Conservation (phyloP, 371 early-diverging fungal genomes). For the Thermomucor indicae-seudaticae region DNA sequence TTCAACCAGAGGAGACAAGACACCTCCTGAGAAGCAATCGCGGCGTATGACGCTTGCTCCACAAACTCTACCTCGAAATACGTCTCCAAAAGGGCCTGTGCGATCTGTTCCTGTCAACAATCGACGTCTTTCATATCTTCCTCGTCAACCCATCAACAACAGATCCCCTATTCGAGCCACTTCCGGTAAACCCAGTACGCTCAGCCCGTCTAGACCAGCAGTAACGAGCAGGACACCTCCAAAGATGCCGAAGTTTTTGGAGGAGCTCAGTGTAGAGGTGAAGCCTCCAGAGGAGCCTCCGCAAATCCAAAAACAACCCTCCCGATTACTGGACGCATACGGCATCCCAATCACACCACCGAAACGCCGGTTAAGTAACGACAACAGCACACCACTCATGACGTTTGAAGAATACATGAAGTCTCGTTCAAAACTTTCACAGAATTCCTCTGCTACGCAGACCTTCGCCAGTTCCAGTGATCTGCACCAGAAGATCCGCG, state of each 20-base stretch:
- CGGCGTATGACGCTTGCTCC: constrained; percentile 19
- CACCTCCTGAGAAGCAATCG: constrained; percentile 12
- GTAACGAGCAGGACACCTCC: constrained; percentile 6
- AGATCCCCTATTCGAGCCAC: background rate
- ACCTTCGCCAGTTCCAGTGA: constrained; percentile 20
- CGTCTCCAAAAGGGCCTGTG: background rate
- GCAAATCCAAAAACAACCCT: constrained; percentile 9
- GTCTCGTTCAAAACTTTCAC: no score
- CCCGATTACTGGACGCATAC: constrained; percentile 14
- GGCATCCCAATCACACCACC: constrained; percentile 13
- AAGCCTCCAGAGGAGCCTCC: constrained; percentile 1
- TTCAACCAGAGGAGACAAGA: background rate
- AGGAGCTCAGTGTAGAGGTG: constrained; percentile 7
- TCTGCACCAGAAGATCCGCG: constrained; percentile 81
- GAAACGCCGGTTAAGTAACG: constrained; percentile 9
- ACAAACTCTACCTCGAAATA: constrained; percentile 10
- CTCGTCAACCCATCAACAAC: background rate
- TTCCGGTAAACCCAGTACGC: background rate
- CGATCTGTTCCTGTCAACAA: background rate
- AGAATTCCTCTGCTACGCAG: background rate
- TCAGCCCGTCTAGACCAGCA: background rate
- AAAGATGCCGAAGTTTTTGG: constrained; percentile 12
- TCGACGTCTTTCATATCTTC: constrained; percentile 9
- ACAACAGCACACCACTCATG: background rate
- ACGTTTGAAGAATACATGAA: constrained; percentile 15